Conservation (phyloP, 352 stramenopile species). For the Peronospora tabacina region DNA sequence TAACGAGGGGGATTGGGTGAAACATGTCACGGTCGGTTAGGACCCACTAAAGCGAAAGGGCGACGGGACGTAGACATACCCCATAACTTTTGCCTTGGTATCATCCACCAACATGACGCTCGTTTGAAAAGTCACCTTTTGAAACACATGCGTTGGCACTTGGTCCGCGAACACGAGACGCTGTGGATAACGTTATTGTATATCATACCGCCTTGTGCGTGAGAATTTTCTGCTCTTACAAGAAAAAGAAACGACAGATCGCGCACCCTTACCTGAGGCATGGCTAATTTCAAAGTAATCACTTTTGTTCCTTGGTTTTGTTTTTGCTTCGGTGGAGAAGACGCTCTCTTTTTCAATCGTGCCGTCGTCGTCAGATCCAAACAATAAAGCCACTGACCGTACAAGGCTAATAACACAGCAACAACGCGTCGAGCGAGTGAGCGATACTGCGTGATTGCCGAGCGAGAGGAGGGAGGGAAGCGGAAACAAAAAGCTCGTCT, state of each 20-base stretch:
- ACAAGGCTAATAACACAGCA: conserved; percentile 6
- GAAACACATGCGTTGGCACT: conserved; percentile 56
- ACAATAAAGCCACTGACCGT: conserved; percentile 11
- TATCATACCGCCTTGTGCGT: conserved; percentile 6
- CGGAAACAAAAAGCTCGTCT: conserved; percentile 14
- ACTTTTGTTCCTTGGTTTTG: not conserved
- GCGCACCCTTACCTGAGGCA: conserved; percentile 34
- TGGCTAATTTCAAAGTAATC: conserved; percentile 19
- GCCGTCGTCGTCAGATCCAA: conserved; percentile 22
- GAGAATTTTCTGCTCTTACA: conserved; percentile 4
- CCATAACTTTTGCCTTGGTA: conserved; percentile 47
- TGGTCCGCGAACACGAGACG: conserved; percentile 49
- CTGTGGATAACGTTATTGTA: conserved; percentile 19
- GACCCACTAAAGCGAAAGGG: not conserved
- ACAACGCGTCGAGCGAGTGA: conserved; percentile 1
- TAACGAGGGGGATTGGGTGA: not conserved
- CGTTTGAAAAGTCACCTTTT: conserved; percentile 47
- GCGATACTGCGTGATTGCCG: conserved; percentile 9
- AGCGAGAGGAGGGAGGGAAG: conserved; percentile 6
- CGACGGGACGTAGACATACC: conserved; percentile 30
- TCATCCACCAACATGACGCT: conserved; percentile 55
- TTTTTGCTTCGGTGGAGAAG: conserved; percentile 1
- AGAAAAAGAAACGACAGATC: conserved; percentile 5
- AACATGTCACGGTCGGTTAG: conserved; percentile 8
- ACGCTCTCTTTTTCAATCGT: conserved; percentile 1